Conservation (phyloP, 2,329 filamentous ascomycete species). For the Cyphellophora europaea region DNA sequence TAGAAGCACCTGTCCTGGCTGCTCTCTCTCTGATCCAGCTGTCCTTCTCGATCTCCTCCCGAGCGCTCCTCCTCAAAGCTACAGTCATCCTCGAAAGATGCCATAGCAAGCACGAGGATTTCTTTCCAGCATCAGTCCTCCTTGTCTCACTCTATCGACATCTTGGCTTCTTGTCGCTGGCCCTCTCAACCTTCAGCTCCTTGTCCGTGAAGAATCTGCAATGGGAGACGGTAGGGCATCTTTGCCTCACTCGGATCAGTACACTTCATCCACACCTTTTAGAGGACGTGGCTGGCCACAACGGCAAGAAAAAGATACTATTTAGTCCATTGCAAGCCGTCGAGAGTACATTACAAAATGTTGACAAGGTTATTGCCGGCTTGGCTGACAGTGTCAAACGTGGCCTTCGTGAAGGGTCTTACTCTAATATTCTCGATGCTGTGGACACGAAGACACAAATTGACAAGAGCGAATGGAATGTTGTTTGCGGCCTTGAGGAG, state of each 20-base stretch:
- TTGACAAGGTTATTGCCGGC: background rate
- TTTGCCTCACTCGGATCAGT: conserved; percentile 37
- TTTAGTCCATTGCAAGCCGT: conserved; percentile 32
- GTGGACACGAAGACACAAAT: conserved; percentile 27
- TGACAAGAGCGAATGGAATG: conserved; percentile 19
- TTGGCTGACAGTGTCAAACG: conserved; percentile 19
- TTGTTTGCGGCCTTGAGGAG: conserved; percentile 33
- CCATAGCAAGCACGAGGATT: background rate
- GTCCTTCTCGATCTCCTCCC: too few species aligned
- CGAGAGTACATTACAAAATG: conserved; percentile 25
- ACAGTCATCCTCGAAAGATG: too few species aligned
- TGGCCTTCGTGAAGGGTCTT: conserved; percentile 32
- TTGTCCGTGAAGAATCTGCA: conserved; percentile 41
- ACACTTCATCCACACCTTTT: conserved; percentile 35
- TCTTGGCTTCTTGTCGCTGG: conserved; percentile 34
- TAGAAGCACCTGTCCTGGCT: too few species aligned
- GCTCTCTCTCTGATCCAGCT: too few species aligned
- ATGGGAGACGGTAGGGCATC: conserved; percentile 38
- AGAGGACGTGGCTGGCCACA: too few species aligned
- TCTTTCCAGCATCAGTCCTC: conserved; percentile 24
- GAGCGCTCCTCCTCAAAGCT: too few species aligned
- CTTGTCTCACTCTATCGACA: conserved; percentile 34
- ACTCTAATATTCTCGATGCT: conserved; percentile 34
- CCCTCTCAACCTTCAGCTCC: conserved; percentile 34
- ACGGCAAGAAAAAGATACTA: too few species aligned